A percentile compares a stretch with the other conserved stretches of the same genome.
Conservation (phyloP, 331 rosid species). For the Prunus yedoensis region DNA sequence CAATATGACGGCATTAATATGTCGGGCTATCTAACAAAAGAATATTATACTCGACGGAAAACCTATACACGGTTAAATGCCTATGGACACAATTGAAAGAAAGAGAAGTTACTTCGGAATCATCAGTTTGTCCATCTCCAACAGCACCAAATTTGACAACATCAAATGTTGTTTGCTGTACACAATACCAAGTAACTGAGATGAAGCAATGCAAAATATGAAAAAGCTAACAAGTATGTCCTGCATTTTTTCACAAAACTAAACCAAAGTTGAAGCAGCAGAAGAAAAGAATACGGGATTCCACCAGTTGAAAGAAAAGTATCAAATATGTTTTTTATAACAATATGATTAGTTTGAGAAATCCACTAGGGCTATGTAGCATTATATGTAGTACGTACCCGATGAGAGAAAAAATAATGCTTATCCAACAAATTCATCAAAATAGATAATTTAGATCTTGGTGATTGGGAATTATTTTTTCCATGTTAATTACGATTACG, state of each 20-base stretch:
- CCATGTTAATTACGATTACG: neutral
- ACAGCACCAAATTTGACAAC: conserved; percentile 1
- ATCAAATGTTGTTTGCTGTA: neutral
- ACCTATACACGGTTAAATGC: no score
- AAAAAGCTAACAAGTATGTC: neutral
- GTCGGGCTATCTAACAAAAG: no score
- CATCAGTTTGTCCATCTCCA: conserved; percentile 15
- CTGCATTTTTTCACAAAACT: neutral
- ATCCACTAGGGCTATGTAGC: neutral
- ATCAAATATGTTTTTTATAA: no score
- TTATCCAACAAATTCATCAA: neutral
- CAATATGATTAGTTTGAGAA: neutral
- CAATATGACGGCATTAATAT: no score
- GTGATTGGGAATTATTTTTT: neutral
- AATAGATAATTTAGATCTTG: neutral
- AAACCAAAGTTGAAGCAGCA: neutral
- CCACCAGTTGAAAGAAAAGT: neutral
- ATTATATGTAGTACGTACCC: neutral
- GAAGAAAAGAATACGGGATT: neutral
- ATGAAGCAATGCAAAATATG: neutral
- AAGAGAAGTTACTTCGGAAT: neutral
- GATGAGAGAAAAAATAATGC: neutral
- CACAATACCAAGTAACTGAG: neutral
- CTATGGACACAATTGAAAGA: neutral
- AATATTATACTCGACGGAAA: no score